phyloP scores from a whole-genome alignment of 768 basidiomycete species.

The Rhodotorula paludigena region DNA sequence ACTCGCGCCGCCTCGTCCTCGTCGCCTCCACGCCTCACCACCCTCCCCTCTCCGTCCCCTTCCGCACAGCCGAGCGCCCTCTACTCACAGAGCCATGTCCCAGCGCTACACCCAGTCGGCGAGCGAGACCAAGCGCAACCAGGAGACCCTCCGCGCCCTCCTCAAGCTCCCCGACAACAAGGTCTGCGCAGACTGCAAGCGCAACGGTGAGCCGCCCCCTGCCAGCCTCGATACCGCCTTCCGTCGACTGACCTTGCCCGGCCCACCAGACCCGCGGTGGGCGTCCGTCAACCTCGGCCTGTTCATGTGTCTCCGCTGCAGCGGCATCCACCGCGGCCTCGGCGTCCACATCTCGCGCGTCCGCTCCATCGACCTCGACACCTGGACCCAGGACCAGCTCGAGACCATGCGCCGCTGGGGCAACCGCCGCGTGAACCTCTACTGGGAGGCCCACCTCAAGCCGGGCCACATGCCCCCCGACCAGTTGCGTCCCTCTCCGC shows the following conservation, averaged over 20 bases:
- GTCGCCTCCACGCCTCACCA: not conserved
- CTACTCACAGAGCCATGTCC: slow-evolving; percentile 1
- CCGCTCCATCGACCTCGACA: slow-evolving; percentile 93
- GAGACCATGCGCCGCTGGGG: slow-evolving; percentile 86
- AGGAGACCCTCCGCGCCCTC: slow-evolving; percentile 68
- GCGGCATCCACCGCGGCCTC: slow-evolving; percentile 94
- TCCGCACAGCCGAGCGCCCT: not conserved
- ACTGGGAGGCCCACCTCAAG: slow-evolving; percentile 96
- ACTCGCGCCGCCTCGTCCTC: not conserved
- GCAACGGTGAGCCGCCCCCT: slow-evolving; percentile 63
- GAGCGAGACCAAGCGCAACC: slow-evolving; percentile 20
- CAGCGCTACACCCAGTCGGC: slow-evolving; percentile 29
- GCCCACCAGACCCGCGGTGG: slow-evolving; percentile 84
- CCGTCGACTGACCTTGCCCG: slow-evolving; percentile 15
- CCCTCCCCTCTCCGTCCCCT: not conserved
- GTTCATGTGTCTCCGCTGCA: slow-evolving; percentile 93
- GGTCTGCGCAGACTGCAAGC: slow-evolving; percentile 88
- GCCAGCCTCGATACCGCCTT: too few relatives aligned
- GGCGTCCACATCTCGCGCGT: slow-evolving; percentile 97
- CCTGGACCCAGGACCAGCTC: slow-evolving; percentile 98
- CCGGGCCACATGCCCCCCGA: slow-evolving; percentile 86
- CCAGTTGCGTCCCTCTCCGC: slow-evolving; percentile 60
- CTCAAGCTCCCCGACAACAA: slow-evolving; percentile 89
- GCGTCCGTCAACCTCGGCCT: slow-evolving; percentile 98
- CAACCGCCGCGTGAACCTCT: slow-evolving; percentile 81